phyloP scores from a whole-genome alignment of 2,329 filamentous ascomycete genomes.

The Fusarium hostae region DNA sequence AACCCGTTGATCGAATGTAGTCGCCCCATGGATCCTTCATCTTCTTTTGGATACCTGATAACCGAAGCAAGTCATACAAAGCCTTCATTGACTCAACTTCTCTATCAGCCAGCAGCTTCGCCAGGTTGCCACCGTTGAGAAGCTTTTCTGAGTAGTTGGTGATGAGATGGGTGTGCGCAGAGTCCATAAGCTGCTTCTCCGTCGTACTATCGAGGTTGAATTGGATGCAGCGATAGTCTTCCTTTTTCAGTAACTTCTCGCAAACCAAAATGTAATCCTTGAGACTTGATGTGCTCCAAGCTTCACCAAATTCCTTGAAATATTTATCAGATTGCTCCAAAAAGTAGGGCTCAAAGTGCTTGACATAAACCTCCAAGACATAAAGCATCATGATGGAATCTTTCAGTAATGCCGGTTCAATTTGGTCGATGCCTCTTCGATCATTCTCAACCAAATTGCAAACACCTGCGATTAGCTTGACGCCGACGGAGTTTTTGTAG shows the following conservation, averaged over 20 bases:
- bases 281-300: slow-evolving; percentile 71
- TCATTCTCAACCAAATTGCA: slow-evolving; percentile 81
- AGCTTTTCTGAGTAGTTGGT: slow-evolving; percentile 73
- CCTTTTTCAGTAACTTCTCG: slow-evolving; percentile 74
- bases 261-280: slow-evolving; percentile 80
- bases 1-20: slow-evolving; percentile 82
- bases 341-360: slow-evolving; percentile 81
- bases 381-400: slow-evolving; percentile 85
- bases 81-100: slow-evolving; percentile 77
- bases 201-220: slow-evolving; percentile 88
- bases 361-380: slow-evolving; percentile 83
- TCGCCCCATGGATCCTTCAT: slow-evolving; percentile 79
- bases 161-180: slow-evolving; percentile 79
- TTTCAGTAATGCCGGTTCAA: slow-evolving; percentile 74
- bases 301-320: slow-evolving; percentile 75
- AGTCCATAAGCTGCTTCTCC: slow-evolving; percentile 77
- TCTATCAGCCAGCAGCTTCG: slow-evolving; percentile 76
- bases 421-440: slow-evolving; percentile 66
- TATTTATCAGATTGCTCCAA: slow-evolving; percentile 74
- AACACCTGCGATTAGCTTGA: slow-evolving; percentile 62
- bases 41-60: slow-evolving; percentile 75
- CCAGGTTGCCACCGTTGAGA: slow-evolving; percentile 73
- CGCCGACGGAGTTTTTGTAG: slow-evolving; percentile 40
- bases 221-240: slow-evolving; percentile 80
- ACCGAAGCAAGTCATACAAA: slow-evolving; percentile 80